Conservation (phyloP, 352 stramenopile genomes). For the Globisporangium echinulatum region DNA sequence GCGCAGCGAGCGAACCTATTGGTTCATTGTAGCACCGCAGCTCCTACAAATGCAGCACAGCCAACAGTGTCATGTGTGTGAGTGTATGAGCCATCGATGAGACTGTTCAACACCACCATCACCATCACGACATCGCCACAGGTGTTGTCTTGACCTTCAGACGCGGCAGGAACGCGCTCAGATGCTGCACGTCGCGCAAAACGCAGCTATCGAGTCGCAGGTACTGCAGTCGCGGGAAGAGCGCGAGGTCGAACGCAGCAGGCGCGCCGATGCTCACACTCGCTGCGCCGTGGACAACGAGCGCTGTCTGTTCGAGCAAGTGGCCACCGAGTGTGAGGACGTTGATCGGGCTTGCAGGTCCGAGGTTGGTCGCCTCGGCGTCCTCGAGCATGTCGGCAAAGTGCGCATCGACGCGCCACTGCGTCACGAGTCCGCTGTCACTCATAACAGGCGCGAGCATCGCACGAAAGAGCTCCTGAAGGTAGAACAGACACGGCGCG, state of each 20-base stretch:
- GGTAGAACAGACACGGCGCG: conserved; percentile 15
- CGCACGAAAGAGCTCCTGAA: conserved; percentile 16
- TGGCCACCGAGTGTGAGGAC: conserved; percentile 13
- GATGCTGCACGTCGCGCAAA: conserved; percentile 4
- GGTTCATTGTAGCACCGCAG: conserved; percentile 11
- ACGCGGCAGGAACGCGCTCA: conserved; percentile 5
- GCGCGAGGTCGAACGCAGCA: conserved; percentile 12
- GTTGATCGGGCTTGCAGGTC: conserved; percentile 9
- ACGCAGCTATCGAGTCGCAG: conserved; percentile 9
- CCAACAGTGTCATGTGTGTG: no score
- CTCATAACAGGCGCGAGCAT: conserved; percentile 12
- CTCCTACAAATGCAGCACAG: no score
- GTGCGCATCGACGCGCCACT: conserved; percentile 12
- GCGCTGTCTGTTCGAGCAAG: conserved; percentile 13
- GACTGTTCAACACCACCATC: no score
- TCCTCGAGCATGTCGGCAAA: conserved; percentile 11
- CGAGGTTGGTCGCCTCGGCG: conserved; percentile 3
- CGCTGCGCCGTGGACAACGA: conserved; percentile 5
- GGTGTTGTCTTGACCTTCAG: no score
- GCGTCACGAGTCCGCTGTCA: conserved; percentile 11
- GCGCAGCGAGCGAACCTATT: conserved; percentile 1
- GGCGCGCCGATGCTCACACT: conserved; percentile 4
- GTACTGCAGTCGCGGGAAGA: conserved; percentile 16
- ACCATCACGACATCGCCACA: no score
- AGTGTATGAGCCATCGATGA: no score